phyloP scores from a whole-genome alignment of 2,329 filamentous ascomycete species.

The Metarhizium guizhouense region DNA sequence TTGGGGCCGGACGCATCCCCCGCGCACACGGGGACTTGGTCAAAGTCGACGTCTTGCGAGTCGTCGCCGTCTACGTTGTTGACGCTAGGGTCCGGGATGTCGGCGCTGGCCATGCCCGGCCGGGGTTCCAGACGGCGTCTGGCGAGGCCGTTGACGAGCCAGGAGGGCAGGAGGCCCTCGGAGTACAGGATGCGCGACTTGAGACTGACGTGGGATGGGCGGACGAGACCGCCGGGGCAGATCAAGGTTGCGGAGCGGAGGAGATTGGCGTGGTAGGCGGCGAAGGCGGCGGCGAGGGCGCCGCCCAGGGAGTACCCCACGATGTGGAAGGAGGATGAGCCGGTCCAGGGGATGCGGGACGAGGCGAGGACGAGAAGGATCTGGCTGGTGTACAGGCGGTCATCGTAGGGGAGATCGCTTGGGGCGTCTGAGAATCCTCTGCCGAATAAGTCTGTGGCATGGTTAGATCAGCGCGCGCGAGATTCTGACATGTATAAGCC shows the following conservation, averaged over 20 bases:
- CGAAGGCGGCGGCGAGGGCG: constrained; percentile 61
- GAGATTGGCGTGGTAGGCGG: constrained; percentile 56
- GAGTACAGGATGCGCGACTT: constrained; percentile 55
- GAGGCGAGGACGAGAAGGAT: constrained; percentile 58
- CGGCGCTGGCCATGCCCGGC: constrained; percentile 20
- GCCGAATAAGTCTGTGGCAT: constrained; percentile 55
- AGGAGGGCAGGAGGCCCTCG: constrained; percentile 49
- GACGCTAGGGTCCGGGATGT: constrained; percentile 25
- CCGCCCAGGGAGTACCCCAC: constrained; percentile 77
- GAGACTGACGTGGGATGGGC: constrained; percentile 51
- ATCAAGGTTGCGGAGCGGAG: constrained; percentile 57
- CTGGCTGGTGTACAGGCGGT: constrained; percentile 55
- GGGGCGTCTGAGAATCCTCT: constrained; percentile 71
- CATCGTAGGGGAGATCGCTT: constrained; percentile 48
- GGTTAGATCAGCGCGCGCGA: too few species aligned
- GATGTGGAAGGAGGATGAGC: constrained; percentile 53
- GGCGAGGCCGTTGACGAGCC: constrained; percentile 45
- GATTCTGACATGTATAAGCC: too few species aligned
- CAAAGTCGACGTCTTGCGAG: constrained; percentile 27
- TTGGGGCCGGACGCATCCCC: constrained; percentile 33
- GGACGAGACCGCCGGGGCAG: constrained; percentile 60
- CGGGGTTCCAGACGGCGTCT: constrained; percentile 37
- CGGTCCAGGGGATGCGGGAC: constrained; percentile 48
- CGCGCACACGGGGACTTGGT: constrained; percentile 42
- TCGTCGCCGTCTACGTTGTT: constrained; percentile 25